Base-by-base conservation (phyloP, 371 early-diverging fungal genomes). In the Smittium culicis region DNA sequence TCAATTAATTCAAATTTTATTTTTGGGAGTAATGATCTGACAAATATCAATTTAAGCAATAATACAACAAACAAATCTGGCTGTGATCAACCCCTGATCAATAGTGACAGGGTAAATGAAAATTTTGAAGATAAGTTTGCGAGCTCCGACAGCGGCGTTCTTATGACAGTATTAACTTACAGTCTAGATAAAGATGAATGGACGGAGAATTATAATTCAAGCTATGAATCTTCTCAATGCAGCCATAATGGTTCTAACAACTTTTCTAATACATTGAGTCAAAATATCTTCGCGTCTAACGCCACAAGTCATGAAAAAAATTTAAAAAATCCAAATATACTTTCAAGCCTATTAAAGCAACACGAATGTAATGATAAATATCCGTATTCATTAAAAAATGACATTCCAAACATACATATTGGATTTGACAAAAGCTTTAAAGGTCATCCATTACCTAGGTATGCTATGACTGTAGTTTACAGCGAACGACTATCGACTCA, bases 381-480 rank as follows among this genome's bases (percentile, higher is more conserved):
- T n/a, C n/a, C n/a, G n/a, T 34, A 8, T 65, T 60, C 45, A 58
- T 33, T 11, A 30, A 66, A 20, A 20, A 35, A 16, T 31, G 59
- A 24, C 33, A 58, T n/a, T 57, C 54, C 56, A 30, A 56, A 54
- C 30, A 31, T 32, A 17, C 24, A 55, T 11, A 35, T 2, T 30
- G 11, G 33, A 20, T 27, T 1, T 27, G 35, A 1, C 2, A 59
- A 17, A 1, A 33, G 34, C 27, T 2, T 57, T 24, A 35, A 25
- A 24, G 20, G 58, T 56, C 45, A 63, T 16, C 80, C 80, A 1
- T 27, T 58, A 17, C 69, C 81, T 2, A 73, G 82, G 30, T 80
- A 72, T 67, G 81, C 80, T 0, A 79, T 79, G 61, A 76, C 80
- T 67, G 71, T 79, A 72, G 77, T 74, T 32, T 79, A 77, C 65